These are phyloP conservation scores for Scortechinia acanthostroma DNA, from an alignment of 2,329 filamentous ascomycete species.

Conservation along the genomic window DNA sequence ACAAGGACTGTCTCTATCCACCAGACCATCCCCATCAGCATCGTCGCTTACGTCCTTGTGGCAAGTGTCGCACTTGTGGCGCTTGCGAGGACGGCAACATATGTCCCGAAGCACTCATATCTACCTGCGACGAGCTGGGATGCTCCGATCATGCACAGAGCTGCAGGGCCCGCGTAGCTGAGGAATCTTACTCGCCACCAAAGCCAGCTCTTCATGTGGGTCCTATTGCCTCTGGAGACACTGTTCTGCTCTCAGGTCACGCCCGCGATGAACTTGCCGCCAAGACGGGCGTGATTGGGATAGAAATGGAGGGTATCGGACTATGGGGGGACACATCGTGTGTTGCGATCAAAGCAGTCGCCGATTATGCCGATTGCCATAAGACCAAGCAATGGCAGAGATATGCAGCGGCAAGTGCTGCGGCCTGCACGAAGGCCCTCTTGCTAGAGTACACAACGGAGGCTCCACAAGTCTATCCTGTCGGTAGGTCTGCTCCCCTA, in stretches of 20 bases:
- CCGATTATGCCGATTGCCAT: background rate
- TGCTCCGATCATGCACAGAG: background rate
- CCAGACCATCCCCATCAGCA: constrained; percentile 5
- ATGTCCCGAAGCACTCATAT: background rate
- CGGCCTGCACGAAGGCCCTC: background rate
- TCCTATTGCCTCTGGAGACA: constrained; percentile 15
- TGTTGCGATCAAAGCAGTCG: background rate
- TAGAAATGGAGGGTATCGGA: constrained; percentile 5
- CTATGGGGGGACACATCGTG: background rate
- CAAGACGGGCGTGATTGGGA: constrained; percentile 2
- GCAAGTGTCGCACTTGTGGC: background rate
- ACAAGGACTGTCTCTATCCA: constrained; percentile 4
- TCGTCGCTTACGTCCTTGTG: background rate
- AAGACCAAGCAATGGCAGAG: background rate
- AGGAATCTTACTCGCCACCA: background rate
- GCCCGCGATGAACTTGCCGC: constrained; percentile 13
- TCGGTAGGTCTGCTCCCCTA: no score
- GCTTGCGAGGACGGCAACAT: background rate
- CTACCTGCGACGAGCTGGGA: background rate
- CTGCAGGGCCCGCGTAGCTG: background rate
- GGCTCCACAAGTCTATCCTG: no score
- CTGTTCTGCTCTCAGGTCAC: constrained; percentile 16
- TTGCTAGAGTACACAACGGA: background rate
- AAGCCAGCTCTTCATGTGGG: constrained; percentile 16
- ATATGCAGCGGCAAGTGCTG: background rate